Conservation (phyloP, 2,329 filamentous ascomycete genomes). For the Salinomyces thailandicus region DNA sequence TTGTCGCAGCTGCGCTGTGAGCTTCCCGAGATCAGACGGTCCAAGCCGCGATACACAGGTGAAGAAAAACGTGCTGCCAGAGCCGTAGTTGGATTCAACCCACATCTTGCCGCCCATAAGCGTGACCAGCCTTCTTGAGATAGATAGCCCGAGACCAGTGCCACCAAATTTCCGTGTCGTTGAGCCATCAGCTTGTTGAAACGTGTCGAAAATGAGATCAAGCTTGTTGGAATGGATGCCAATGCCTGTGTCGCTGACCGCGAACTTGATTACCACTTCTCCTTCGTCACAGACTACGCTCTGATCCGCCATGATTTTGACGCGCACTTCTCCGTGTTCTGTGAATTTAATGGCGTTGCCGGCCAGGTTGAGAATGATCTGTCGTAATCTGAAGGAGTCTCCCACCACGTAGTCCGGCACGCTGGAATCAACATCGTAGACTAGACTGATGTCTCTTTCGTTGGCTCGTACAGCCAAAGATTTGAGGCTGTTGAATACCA, state of each 20-base stretch:
- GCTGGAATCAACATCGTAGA: conserved; percentile 84
- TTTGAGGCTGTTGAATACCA: conserved; percentile 94
- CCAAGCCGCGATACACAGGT: conserved; percentile 84
- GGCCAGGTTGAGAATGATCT: conserved; percentile 94
- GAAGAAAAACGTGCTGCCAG: conserved; percentile 92
- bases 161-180: conserved; percentile 94
- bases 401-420: conserved; percentile 93
- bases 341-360: conserved; percentile 99
- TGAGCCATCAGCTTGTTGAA: conserved; percentile 95
- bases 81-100: conserved; percentile 86
- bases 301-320: conserved; percentile 70
- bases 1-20: conserved; percentile 75
- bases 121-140: conserved; percentile 88
- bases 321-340: conserved; percentile 87
- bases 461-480: conserved; percentile 95
- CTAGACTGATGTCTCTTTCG: conserved; percentile 85
- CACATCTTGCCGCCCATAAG: conserved; percentile 94
- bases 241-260: conserved; percentile 91
- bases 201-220: conserved; percentile 95
- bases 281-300: conserved; percentile 55
- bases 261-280: conserved; percentile 90
- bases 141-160: conserved; percentile 85
- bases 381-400: conserved; percentile 88
- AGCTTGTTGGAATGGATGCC: conserved; percentile 93
- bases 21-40: conserved; percentile 63